These are phyloP conservation scores for Psophocarpus tetragonolobus DNA, from an alignment of 306 rosid genomes.

Conservation along the genomic window DNA sequence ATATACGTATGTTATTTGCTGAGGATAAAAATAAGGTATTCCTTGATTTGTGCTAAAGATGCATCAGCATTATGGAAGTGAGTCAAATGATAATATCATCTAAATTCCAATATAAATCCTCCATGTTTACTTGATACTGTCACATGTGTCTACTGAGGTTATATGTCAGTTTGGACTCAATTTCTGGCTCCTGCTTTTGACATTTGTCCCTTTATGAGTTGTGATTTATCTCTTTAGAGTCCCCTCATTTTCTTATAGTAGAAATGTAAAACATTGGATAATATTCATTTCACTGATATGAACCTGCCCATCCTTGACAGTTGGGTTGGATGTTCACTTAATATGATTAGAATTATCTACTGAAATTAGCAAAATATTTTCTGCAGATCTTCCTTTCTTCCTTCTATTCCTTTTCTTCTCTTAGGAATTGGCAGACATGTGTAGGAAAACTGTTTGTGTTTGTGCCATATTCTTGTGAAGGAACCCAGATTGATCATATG, in stretches of 20 bases:
- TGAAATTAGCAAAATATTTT: conserved; percentile 10
- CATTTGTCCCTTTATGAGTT: not conserved
- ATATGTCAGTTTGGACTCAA: conserved; percentile 20
- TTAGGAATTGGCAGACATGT: not conserved
- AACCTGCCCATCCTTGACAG: not conserved
- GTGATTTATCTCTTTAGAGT: not conserved
- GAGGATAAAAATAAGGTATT: conserved; percentile 91
- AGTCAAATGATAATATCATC: conserved; percentile 21
- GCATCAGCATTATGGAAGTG: too few species aligned
- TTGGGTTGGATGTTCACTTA: conserved; percentile 16
- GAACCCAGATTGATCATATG: conserved; percentile 8
- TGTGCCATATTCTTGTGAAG: conserved; percentile 22
- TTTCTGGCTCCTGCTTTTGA: not conserved
- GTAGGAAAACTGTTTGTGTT: conserved; percentile 16
- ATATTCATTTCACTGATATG: conserved; percentile 13
- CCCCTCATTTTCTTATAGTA: not conserved
- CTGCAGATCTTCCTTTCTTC: not conserved
- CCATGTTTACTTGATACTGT: conserved; percentile 1
- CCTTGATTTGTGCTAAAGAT: conserved; percentile 27
- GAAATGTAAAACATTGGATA: not conserved
- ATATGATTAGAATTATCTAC: not conserved
- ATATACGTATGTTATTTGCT: conserved; percentile 91
- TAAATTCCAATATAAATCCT: not conserved
- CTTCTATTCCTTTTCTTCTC: conserved; percentile 4
- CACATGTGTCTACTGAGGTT: not conserved